Conservation (phyloP, 768 basidiomycete species). For the Dendrothele bispora region DNA sequence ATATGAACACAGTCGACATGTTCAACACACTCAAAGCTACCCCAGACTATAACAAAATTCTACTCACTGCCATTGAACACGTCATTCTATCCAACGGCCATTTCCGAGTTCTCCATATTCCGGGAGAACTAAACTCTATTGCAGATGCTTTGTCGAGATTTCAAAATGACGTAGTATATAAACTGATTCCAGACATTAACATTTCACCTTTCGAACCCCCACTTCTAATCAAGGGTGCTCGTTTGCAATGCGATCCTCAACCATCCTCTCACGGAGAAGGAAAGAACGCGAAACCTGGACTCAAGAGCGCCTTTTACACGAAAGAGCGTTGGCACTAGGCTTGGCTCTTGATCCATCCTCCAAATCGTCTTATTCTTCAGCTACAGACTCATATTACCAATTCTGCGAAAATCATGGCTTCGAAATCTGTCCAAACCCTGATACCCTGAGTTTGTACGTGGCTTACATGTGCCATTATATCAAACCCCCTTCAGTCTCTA, state of each 20-base stretch:
- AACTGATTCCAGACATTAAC: background rate
- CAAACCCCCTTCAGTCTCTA: conserved; percentile 30
- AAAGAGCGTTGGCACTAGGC: conserved; percentile 22
- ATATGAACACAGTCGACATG: conserved; percentile 25
- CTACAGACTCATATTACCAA: conserved; percentile 28
- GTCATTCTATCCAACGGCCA: conserved; percentile 11
- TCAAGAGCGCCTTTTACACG: conserved; percentile 26
- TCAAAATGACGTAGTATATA: background rate
- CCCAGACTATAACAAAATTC: conserved; percentile 23
- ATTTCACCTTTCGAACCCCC: conserved; percentile 23
- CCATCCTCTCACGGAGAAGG: too few species aligned
- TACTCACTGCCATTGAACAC: conserved; percentile 19
- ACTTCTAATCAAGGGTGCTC: too few species aligned
- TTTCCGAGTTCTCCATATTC: conserved; percentile 22
- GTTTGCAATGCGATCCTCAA: too few species aligned
- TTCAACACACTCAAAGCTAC: conserved; percentile 23
- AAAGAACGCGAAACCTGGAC: conserved; percentile 37
- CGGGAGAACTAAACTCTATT: conserved; percentile 18
- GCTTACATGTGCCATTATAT: conserved; percentile 37
- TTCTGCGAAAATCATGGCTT: conserved; percentile 30
- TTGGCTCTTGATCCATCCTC: conserved; percentile 20
- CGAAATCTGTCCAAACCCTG: conserved; percentile 26
- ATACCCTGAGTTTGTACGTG: conserved; percentile 35
- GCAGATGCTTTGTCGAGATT: conserved; percentile 28
- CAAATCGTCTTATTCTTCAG: conserved; percentile 24